These are phyloP conservation scores for Metschnikowia gruessii DNA, from an alignment of 805 yeast species.

Conservation along the genomic window DNA sequence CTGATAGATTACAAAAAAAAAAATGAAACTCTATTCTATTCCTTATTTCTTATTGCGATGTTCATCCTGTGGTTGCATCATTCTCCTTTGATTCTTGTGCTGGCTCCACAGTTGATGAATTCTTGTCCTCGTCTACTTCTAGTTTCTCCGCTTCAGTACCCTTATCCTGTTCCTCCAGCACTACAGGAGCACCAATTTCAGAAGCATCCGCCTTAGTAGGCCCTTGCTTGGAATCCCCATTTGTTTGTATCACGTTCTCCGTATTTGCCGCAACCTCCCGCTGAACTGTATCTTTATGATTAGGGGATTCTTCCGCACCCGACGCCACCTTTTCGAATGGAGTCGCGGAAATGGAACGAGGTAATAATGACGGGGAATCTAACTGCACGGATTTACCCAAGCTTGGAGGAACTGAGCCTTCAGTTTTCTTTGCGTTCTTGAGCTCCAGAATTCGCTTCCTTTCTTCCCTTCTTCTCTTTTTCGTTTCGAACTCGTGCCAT, in stretches of 20 bases:
- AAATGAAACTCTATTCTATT: too few species aligned
- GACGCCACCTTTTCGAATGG: slow-evolving; percentile 10
- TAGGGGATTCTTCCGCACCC: background rate
- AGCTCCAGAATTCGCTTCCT: slow-evolving; percentile 37
- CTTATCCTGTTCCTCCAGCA: too few species aligned
- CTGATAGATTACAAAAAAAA: too few species aligned
- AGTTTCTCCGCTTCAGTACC: too few species aligned
- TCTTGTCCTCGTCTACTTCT: too few species aligned
- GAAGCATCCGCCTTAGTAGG: too few species aligned
- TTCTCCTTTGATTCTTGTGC: too few species aligned
- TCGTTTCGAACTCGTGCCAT: slow-evolving; percentile 97
- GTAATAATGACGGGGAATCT: slow-evolving; percentile 5
- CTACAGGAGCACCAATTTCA: too few species aligned
- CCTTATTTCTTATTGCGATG: too few species aligned
- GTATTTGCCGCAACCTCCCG: background rate
- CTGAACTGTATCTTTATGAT: background rate
- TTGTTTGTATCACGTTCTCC: background rate
- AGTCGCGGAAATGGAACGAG: slow-evolving; percentile 7
- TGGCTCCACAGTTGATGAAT: too few species aligned
- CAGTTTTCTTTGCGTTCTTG: slow-evolving; percentile 17
- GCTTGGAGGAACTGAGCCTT: slow-evolving; percentile 9
- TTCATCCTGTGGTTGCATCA: too few species aligned
- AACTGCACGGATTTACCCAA: slow-evolving; percentile 1
- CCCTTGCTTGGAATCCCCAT: background rate
- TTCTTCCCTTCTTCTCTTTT: slow-evolving; percentile 61